Evolutionary conservation across 257 asterid genomes (phyloP), one percentile per base, ranked within the genome.

Genomic region (Capsicum baccatum): DNA sequence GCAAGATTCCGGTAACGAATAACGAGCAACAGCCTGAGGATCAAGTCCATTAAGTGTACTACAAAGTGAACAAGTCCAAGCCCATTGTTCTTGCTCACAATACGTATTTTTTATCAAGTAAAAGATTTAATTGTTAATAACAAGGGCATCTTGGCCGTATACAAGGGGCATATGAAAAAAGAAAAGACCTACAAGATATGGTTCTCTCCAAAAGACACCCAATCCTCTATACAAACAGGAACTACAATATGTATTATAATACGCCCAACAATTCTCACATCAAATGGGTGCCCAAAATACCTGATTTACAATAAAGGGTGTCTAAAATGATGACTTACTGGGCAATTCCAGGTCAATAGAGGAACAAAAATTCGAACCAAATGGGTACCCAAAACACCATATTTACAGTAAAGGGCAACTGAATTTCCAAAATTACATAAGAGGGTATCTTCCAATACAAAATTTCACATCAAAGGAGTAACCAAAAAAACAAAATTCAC

Each of bases 11-110:
- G 98, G 98, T 10, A 85, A 87, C 9, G 98, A 91, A 86, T 97
- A 97, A 79, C 97, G 93, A 59, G 90, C 48, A 44, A 97, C 91
- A 73, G 96, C 88, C 76, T 88, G 87, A 37, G 94, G 81, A 16
- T 98, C 83, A 44, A 94, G 92, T 42, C 98, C 99, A 88, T 93
- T 94, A 83, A 94, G 92, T 80, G 98, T 92, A 79, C 98, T 98
- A 89, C 99, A 96, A 9, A 96, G 91, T 35, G 93, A 85, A 86
- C 99, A 96, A 84, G 91, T 92, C 98, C 98, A 96, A 3, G 98
- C 92, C 98, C 99, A 96, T 89, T 96, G 99, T 69, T 96, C 99
- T 91, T 87, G 98, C 35, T 94, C 98, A 84, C 99, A 96, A 86
- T 88, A 96, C 56, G 97, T 92, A 26, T 26, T 26, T 26, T 26